A percentile compares a stretch with the other conserved stretches of the same genome.
Evolutionary conservation across 208 protist genomes (phyloP).

Genomic region (Trypanosoma scelopori): DNA sequence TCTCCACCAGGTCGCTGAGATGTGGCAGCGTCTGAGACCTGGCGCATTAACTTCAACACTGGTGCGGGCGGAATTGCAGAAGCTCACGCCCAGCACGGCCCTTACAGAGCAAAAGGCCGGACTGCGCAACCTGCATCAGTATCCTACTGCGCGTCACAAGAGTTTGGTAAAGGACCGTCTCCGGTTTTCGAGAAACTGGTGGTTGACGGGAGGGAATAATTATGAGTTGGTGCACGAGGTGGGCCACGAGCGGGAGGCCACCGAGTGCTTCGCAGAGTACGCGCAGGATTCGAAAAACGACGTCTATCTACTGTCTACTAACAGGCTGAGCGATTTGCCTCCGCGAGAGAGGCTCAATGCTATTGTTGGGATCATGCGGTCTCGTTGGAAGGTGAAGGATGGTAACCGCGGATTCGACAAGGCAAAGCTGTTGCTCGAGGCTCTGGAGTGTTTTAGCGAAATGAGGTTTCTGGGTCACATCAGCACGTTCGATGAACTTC

Average conservation of each 20-base stretch:
- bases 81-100: constrained; percentile 12
- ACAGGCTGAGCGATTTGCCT: constrained; percentile 70
- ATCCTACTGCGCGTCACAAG: constrained; percentile 85
- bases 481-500: constrained; percentile 57
- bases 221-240: constrained; percentile 80
- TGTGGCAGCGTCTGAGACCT: constrained; percentile 21
- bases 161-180: constrained; percentile 78
- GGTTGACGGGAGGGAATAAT: constrained; percentile 80
- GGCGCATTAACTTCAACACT: constrained; percentile 10
- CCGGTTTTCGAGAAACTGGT: constrained; percentile 85
- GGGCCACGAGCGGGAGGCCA: constrained; percentile 86
- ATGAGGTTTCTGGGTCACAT: constrained; percentile 66
- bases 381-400: constrained; percentile 81
- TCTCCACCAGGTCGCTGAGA: not conserved
- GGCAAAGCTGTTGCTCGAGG: constrained; percentile 75
- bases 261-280: constrained; percentile 78
- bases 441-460: constrained; percentile 89
- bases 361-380: constrained; percentile 65
- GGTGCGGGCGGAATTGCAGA: not conserved
- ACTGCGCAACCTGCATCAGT: constrained; percentile 87
- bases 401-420: constrained; percentile 87
- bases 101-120: constrained; percentile 49
- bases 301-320: constrained; percentile 71
- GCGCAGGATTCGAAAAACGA: constrained; percentile 78
- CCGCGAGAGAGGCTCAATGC: constrained; percentile 67